phyloP scores from a whole-genome alignment of 805 yeast genomes.

The Kluyveromyces siamensis region DNA sequence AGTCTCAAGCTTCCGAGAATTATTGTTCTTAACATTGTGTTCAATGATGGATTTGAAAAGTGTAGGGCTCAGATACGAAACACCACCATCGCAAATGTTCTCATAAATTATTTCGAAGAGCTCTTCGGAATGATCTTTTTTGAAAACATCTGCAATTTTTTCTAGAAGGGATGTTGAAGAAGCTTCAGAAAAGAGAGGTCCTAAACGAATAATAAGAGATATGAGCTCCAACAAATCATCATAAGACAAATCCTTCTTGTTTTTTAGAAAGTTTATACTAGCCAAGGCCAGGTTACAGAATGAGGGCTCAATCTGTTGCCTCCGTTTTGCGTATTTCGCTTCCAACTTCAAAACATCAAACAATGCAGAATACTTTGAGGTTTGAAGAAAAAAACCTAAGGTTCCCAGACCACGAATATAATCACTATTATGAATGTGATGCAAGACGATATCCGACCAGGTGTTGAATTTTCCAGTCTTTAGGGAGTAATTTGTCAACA shows the following conservation, averaged over 20 bases:
- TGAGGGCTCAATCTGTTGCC: conserved; percentile 21
- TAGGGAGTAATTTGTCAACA: conserved; percentile 20
- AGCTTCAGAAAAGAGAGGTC: neutral
- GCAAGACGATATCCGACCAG: conserved; percentile 26
- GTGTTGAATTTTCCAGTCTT: conserved; percentile 20
- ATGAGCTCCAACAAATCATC: conserved; percentile 13
- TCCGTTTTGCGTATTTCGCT: conserved; percentile 8
- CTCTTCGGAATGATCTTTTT: conserved; percentile 17
- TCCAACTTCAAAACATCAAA: conserved; percentile 11
- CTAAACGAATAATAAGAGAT: conserved; percentile 5
- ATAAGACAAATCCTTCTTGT: conserved; percentile 6
- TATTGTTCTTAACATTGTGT: conserved; percentile 32
- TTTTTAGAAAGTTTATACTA: conserved; percentile 18
- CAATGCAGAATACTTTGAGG: conserved; percentile 1
- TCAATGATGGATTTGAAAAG: conserved; percentile 56
- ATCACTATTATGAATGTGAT: conserved; percentile 21
- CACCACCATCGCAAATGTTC: conserved; percentile 38
- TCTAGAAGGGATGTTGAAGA: conserved; percentile 8
- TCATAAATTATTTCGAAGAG: conserved; percentile 48
- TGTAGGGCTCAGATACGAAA: conserved; percentile 49
- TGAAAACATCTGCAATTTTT: conserved; percentile 9
- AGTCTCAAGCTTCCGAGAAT: conserved; percentile 50
- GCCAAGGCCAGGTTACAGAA: conserved; percentile 24
- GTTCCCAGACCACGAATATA: conserved; percentile 21
- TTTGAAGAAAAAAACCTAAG: conserved; percentile 14